Percentiles rank a stretch among this genome's conserved stretches.
Evolutionary conservation across 192 early-diverging fungal species (phyloP).

Genomic region (Chytriomyces hyalinus): DNA sequence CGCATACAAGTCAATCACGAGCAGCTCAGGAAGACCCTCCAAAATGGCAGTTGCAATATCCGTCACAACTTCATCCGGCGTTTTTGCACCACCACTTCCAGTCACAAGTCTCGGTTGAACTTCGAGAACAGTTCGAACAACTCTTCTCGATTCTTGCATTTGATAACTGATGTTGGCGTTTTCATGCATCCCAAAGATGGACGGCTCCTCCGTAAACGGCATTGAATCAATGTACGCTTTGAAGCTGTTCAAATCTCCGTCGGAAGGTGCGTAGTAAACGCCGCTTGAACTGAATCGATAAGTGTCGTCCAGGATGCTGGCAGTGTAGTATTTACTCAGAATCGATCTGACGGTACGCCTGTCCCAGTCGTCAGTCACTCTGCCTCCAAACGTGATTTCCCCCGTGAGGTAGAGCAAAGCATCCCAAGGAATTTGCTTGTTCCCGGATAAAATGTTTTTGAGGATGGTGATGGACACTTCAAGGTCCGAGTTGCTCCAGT

Average conservation of each 20-base stretch:
- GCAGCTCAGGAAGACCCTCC: conserved; percentile 51
- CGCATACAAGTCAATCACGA: conserved; percentile 51
- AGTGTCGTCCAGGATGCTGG: conserved; percentile 53
- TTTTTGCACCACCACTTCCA: conserved; percentile 45
- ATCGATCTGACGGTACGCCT: conserved; percentile 59
- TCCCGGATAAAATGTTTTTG: conserved; percentile 57
- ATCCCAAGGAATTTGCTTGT: conserved; percentile 61
- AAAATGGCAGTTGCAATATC: conserved; percentile 55
- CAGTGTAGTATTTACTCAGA: conserved; percentile 57
- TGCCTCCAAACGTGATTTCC: conserved; percentile 69
- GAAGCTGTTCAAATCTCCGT: conserved; percentile 55
- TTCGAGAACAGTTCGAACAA: conserved; percentile 61
- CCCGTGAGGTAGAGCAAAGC: conserved; percentile 62
- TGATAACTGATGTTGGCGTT: conserved; percentile 72
- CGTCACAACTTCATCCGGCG: conserved; percentile 59
- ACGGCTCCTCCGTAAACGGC: conserved; percentile 66
- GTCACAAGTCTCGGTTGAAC: conserved; percentile 62
- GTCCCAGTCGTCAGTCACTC: conserved; percentile 71
- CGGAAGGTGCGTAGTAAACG: conserved; percentile 61
- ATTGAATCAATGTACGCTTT: conserved; percentile 60
- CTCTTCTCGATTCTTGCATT: conserved; percentile 59
- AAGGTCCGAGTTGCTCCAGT: conserved; percentile 64
- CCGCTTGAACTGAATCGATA: conserved; percentile 61
- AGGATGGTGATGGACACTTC: conserved; percentile 60
- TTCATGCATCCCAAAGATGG: conserved; percentile 71